Evolutionary conservation across 2,329 filamentous ascomycete genomes (phyloP), one percentile per base, ranked within the genome.

Genomic region (Sclerotinia borealis): DNA sequence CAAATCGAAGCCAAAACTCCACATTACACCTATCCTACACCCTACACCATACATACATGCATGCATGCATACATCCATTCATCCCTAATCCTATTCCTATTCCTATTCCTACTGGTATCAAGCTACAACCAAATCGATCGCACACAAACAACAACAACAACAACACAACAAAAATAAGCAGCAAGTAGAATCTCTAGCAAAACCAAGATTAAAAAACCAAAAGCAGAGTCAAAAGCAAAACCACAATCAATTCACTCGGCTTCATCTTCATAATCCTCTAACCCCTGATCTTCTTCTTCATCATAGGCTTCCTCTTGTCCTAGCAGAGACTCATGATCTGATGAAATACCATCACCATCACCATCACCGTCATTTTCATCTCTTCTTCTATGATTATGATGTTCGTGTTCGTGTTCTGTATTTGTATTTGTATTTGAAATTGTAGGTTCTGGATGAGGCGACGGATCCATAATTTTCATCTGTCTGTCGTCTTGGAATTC

Each of bases 301-400:
- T 72, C 70, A 63, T 68, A 72, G 15, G 69, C 69, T 61, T 72
- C 71, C 8, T 65, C 59, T 13, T 72, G 68, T 2, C 67, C 69
- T 7, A 72, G 34, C 27, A 67, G 63, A 0, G 69, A 71, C n/a
- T 65, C 37, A 8, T 8, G 58, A 27, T 65, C 62, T 6, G 71
- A 68, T 17, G 66, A 66, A 2, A 65, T 68, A 19, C 63, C 61
- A n/a, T 13, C 11, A n/a, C 22, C 43, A n/a, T 50, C 37, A 4
- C 27, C 31, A 31, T 51, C 52, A 11, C 41, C 37, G 47, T 36
- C 54, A 15, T 17, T 15, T 29, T 34, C 51, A 9, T 22, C 22
- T 22, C 25, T n/a, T 17, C 3, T 45, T n/a, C 13, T 27, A 6
- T 39, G 15, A n/a, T 56, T n/a, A n/a, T n/a, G n/a, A n/a, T n/a